Base-by-base conservation (phyloP, 2,329 filamentous ascomycete species). In the Alternaria gaisen region DNA sequence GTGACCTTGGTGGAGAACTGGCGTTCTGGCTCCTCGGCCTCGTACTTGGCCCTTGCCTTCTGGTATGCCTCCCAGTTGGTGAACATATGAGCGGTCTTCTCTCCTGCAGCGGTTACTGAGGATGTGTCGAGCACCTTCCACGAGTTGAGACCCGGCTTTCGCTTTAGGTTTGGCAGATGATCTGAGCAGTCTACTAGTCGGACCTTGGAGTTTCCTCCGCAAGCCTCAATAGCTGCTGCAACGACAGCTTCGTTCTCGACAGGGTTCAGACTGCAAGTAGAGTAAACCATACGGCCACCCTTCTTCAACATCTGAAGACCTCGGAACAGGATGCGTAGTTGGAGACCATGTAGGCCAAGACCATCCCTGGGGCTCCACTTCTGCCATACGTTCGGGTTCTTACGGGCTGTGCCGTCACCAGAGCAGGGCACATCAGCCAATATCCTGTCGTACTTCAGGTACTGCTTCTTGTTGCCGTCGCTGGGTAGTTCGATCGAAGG, bases 241-340 rank as follows among this genome's bases (percentile, higher is more conserved):
- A 99, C 84, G 16, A 98, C 93, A 7, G 95, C 90, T 81, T 99
- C 95, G 74, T 99, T 97, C 83, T 99, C 95, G 28, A 98, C 88
- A 0, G 95, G 95, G 81, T 99, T 99, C 91, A 99, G 93, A 79
- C 93, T 97, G 85, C 95, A 99, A 20, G 95, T 99, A 3, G 94
- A 98, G 82, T 98, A 99, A 53, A 99, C 94, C 28, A 98, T 92
- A 65, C 94, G 88, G 53, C 95, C 95, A 41, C 95, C 94, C 57
- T 93, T 91, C 83, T 97, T 98, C 68, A 99, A 87, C 89, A 99
- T 93, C 81, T 98, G 94, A 53, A 99, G 85, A 32, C 95, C 92
- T 63, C 95, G 90, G 58, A 97, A 91, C 50, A 99, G 84, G 69
- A 99, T 99, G 47, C 94, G 87, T 44, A 93, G 86, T 80, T 99